phyloP scores from a whole-genome alignment of 2,329 filamentous ascomycete species.

The Akanthomyces dipterigenus region DNA sequence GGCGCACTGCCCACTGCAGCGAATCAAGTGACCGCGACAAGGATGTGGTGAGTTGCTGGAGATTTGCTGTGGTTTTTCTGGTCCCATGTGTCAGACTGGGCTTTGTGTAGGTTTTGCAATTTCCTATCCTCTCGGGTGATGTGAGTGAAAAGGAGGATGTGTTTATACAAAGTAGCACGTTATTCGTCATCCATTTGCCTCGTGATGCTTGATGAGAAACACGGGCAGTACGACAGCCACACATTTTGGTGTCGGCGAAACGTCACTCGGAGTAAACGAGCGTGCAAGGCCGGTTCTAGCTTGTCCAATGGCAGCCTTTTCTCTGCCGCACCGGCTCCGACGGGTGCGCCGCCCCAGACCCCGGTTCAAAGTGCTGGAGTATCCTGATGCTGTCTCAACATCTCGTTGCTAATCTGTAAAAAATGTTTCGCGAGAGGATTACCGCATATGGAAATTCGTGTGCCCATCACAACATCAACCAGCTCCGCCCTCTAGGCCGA shows the following conservation, averaged over 20 bases:
- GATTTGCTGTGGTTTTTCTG: background rate
- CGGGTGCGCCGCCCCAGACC: slow-evolving; percentile 1
- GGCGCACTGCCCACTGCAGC: background rate
- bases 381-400: background rate
- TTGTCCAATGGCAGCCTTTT: background rate
- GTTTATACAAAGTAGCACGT: background rate
- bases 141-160: background rate
- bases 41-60: background rate
- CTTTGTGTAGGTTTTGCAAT: background rate
- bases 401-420: background rate
- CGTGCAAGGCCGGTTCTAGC: too few species aligned
- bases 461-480: background rate
- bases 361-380: background rate
- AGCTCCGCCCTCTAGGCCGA: background rate
- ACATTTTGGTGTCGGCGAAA: background rate
- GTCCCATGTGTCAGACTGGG: background rate
- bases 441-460: slow-evolving; percentile 3
- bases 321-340: slow-evolving; percentile 11
- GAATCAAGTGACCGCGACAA: slow-evolving; percentile 4
- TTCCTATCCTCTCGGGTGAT: background rate
- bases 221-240: background rate
- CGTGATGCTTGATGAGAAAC: background rate
- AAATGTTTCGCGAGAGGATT: slow-evolving; percentile 1
- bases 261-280: background rate
- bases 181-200: background rate